Evolutionary conservation across 2,329 filamentous ascomycete genomes (phyloP).

Genomic region (Fusarium sp.): DNA sequence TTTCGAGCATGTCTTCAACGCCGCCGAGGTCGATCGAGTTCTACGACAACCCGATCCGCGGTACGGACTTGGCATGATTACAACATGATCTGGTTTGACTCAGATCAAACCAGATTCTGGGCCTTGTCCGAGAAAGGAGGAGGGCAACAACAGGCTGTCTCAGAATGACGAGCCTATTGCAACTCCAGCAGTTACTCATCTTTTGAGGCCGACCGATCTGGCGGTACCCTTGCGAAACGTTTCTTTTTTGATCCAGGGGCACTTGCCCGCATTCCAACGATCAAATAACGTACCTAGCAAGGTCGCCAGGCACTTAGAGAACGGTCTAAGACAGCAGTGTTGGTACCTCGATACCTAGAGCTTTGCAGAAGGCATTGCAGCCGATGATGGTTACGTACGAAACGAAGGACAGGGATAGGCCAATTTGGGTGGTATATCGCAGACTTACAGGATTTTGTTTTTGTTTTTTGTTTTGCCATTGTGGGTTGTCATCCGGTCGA

Average conservation of each 20-base stretch:
- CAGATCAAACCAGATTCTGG: constrained; percentile 24
- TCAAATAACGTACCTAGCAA: constrained; percentile 35
- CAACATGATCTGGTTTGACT: constrained; percentile 50
- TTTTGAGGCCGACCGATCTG: constrained; percentile 38
- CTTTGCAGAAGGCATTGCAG: constrained; percentile 3
- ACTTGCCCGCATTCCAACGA: constrained; percentile 37
- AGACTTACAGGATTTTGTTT: constrained; percentile 1
- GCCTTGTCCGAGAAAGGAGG: constrained; percentile 1
- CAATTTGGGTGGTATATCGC: constrained; percentile 12
- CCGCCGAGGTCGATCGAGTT: constrained; percentile 63
- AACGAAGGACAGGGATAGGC: constrained; percentile 1
- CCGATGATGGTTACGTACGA: constrained; percentile 4
- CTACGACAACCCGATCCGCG: constrained; percentile 67
- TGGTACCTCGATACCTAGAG: constrained; percentile 10
- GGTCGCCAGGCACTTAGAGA: constrained; percentile 33
- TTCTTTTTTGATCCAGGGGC: constrained; percentile 36
- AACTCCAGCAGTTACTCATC: constrained; percentile 25
- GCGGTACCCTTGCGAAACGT: constrained; percentile 41
- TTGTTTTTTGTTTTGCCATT: constrained; percentile 13
- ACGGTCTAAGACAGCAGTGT: constrained; percentile 29
- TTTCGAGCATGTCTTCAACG: constrained; percentile 66
- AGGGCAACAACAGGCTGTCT: constrained; percentile 27
- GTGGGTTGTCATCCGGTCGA: constrained; percentile 17
- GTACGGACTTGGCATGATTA: constrained; percentile 67
- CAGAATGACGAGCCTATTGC: constrained; percentile 24